Percentiles rank a stretch among this genome's conserved stretches.
Conservation (phyloP, 352 stramenopile species). For the Phytophthora hibernalis region DNA sequence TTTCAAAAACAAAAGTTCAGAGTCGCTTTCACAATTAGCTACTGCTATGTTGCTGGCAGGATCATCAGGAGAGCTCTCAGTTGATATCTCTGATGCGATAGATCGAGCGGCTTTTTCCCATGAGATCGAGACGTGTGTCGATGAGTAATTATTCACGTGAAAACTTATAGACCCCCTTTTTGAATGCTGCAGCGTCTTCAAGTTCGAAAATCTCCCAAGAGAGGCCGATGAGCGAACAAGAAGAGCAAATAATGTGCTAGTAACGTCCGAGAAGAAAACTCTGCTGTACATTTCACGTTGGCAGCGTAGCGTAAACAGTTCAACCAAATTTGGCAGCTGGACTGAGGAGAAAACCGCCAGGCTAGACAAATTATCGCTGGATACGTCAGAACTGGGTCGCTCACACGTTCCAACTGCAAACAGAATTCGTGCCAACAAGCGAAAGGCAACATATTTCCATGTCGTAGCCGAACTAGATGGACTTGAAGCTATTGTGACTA, state of each 20-base stretch:
- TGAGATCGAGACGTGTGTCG: slow-evolving; percentile 40
- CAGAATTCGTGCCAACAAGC: slow-evolving; percentile 35
- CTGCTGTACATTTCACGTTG: slow-evolving; percentile 38
- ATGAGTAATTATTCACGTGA: slow-evolving; percentile 38
- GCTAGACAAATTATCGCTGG: background rate
- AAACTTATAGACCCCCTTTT: slow-evolving; percentile 4
- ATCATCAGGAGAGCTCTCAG: background rate
- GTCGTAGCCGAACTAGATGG: slow-evolving; percentile 6
- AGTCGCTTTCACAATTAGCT: background rate
- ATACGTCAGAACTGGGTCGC: background rate
- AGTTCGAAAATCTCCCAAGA: background rate
- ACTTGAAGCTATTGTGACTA: slow-evolving; percentile 31
- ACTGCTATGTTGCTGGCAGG: slow-evolving; percentile 1
- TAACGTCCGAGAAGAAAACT: slow-evolving; percentile 48
- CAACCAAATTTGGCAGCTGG: slow-evolving; percentile 34
- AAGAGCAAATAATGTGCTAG: slow-evolving; percentile 39
- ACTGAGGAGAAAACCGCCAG: slow-evolving; percentile 8
- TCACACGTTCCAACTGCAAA: slow-evolving; percentile 2
- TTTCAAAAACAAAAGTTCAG: slow-evolving; percentile 21
- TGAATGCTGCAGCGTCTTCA: background rate
- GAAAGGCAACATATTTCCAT: slow-evolving; percentile 46
- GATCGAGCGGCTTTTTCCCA: slow-evolving; percentile 28
- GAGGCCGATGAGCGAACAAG: slow-evolving; percentile 15
- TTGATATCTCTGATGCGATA: background rate
- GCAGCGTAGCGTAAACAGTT: slow-evolving; percentile 41